Conservation (phyloP, 805 yeast genomes). For the Candida awuae region DNA sequence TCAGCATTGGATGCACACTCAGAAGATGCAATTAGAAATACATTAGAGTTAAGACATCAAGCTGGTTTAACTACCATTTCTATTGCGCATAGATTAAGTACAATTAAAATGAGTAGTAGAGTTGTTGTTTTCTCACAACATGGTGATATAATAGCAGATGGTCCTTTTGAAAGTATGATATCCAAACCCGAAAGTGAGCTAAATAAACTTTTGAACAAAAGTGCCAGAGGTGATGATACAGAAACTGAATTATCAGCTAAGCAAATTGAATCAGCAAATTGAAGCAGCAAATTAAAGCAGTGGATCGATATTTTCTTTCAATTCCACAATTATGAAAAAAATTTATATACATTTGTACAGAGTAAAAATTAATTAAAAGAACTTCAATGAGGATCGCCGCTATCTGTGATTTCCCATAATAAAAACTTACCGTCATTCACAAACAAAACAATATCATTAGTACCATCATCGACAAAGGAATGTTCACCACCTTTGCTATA, state of each 20-base stretch:
- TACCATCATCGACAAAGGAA: conserved; percentile 23
- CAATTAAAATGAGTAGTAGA: conserved; percentile 75
- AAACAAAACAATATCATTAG: conserved; percentile 21
- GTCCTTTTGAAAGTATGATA: conserved; percentile 46
- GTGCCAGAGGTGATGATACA: conserved; percentile 20
- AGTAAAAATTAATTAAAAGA: too few relatives aligned
- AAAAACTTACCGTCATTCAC: conserved; percentile 15
- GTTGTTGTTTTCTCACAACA: conserved; percentile 65
- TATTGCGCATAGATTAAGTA: conserved; percentile 85
- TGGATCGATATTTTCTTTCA: too few relatives aligned
- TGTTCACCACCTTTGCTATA: conserved; percentile 24
- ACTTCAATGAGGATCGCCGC: conserved; percentile 21
- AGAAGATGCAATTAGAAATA: conserved; percentile 76
- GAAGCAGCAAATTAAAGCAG: too few relatives aligned
- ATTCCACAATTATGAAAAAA: too few relatives aligned
- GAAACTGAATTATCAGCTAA: conserved; percentile 17
- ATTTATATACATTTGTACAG: neutral
- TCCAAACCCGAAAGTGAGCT: conserved; percentile 37
- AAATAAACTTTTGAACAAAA: conserved; percentile 34
- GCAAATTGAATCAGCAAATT: too few relatives aligned
- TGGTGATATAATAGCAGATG: conserved; percentile 71
- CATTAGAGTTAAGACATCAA: conserved; percentile 47
- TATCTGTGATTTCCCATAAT: conserved; percentile 26
- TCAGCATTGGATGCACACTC: conserved; percentile 87
- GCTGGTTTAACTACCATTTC: conserved; percentile 70